A percentile compares a stretch with the other conserved stretches of the same genome.
Evolutionary conservation across 2,329 filamentous ascomycete species (phyloP).

Genomic region (Ceratocystis papillata): DNA sequence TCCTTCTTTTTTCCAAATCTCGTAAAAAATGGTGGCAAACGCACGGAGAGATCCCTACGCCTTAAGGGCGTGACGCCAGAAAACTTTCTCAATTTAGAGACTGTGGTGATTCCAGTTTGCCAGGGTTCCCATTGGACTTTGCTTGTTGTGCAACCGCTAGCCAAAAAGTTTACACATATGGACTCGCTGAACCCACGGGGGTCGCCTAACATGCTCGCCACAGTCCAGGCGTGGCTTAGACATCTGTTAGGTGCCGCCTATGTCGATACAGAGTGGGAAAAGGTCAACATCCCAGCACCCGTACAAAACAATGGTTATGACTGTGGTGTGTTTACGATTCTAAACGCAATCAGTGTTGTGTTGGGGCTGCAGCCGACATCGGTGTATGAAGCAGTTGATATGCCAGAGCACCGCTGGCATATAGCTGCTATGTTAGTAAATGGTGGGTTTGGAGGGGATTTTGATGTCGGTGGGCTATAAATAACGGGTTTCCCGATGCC

Average conservation of each 20-base stretch:
- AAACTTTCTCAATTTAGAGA: constrained; percentile 54
- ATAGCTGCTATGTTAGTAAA: constrained; percentile 58
- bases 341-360: constrained; percentile 56
- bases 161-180: constrained; percentile 53
- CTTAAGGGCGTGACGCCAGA: constrained; percentile 46
- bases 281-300: constrained; percentile 41
- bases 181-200: constrained; percentile 50
- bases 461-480: constrained; percentile 38
- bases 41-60: constrained; percentile 46
- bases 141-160: constrained; percentile 52
- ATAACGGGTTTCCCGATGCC: constrained; percentile 17
- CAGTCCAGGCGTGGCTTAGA: constrained; percentile 45
- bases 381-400: constrained; percentile 42
- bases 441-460: constrained; percentile 53
- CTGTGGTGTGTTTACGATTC: constrained; percentile 66
- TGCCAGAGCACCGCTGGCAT: constrained; percentile 48
- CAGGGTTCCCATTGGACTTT: constrained; percentile 59
- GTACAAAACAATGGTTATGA: constrained; percentile 58
- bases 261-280: constrained; percentile 48
- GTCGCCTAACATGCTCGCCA: constrained; percentile 33
- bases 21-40: constrained; percentile 37
- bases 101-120: constrained; percentile 60
- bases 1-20: constrained; percentile 56
- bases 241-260: constrained; percentile 47
- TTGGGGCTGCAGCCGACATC: constrained; percentile 43